phyloP scores from a whole-genome alignment of 345 rosid genomes.

The Orychophragmus violaceus region DNA sequence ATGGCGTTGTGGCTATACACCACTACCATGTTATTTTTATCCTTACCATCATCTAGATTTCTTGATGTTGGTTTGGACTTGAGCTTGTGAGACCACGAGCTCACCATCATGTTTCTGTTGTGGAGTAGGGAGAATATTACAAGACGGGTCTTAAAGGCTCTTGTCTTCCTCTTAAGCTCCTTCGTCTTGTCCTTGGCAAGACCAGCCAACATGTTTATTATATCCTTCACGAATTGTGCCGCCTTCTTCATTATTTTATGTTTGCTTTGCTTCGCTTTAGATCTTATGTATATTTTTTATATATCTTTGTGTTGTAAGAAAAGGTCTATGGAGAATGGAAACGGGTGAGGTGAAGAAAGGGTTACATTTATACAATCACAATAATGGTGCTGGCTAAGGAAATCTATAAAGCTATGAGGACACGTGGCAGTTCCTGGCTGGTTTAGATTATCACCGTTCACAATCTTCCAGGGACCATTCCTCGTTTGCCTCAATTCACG shows the following conservation, averaged over 20 bases:
- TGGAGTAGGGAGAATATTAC: conserved; percentile 57
- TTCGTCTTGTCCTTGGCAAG: conserved; percentile 40
- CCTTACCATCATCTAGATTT: conserved; percentile 6
- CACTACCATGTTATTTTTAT: conserved; percentile 21
- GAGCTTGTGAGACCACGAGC: conserved; percentile 53
- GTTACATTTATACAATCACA: background rate
- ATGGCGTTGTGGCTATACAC: conserved; percentile 21
- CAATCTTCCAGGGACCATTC: conserved; percentile 6
- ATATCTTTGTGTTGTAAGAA: background rate
- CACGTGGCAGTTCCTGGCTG: conserved; percentile 12
- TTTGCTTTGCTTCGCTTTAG: conserved; percentile 10
- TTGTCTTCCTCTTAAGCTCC: conserved; percentile 55
- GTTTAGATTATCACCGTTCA: conserved; percentile 14
- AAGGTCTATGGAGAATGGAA: conserved; percentile 23
- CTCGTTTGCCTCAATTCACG: background rate
- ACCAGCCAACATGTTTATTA: conserved; percentile 29
- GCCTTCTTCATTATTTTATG: conserved; percentile 40
- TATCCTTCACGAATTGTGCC: conserved; percentile 38
- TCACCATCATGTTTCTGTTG: conserved; percentile 42
- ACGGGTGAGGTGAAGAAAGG: conserved; percentile 5
- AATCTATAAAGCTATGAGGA: background rate
- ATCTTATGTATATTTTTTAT: background rate
- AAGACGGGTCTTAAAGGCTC: conserved; percentile 51
- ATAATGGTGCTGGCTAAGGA: conserved; percentile 25
- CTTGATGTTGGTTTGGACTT: conserved; percentile 25